Percentiles rank a stretch among this genome's conserved stretches.
These are phyloP conservation scores for Sporothrix inflata DNA, from an alignment of 2,329 filamentous ascomycete species.

Conservation along the genomic window DNA sequence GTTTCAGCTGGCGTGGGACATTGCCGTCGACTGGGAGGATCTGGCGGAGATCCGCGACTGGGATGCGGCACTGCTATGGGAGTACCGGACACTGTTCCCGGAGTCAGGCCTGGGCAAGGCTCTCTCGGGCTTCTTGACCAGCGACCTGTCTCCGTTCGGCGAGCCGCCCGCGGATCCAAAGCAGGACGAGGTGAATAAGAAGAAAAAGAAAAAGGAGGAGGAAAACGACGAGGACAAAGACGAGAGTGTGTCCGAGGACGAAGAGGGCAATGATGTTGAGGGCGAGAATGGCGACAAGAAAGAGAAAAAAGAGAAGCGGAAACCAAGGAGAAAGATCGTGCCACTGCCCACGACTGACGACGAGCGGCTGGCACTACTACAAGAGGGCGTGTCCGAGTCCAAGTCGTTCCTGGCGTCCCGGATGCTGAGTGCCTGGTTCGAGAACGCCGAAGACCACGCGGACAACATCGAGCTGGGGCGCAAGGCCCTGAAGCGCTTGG, in stretches of 20 bases:
- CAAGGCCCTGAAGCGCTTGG: slow-evolving; percentile 67
- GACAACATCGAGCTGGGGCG: slow-evolving; percentile 78
- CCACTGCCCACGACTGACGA: slow-evolving; percentile 66
- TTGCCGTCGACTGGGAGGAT: slow-evolving; percentile 88
- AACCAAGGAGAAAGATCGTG: slow-evolving; percentile 37
- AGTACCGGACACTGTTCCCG: slow-evolving; percentile 84
- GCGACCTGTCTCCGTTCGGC: slow-evolving; percentile 82
- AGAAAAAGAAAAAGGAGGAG: slow-evolving; percentile 30
- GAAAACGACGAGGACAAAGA: neutral
- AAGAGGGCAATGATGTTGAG: neutral
- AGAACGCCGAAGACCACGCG: slow-evolving; percentile 83
- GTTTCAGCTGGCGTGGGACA: slow-evolving; percentile 86
- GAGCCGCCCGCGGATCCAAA: slow-evolving; percentile 31
- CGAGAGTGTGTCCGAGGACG: neutral
- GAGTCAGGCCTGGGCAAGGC: slow-evolving; percentile 81
- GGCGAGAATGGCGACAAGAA: slow-evolving; percentile 37
- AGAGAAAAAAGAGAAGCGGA: neutral
- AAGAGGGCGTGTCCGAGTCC: slow-evolving; percentile 67
- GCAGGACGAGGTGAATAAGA: slow-evolving; percentile 32
- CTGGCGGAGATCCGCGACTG: slow-evolving; percentile 72
- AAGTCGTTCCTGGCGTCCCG: slow-evolving; percentile 82
- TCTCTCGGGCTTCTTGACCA: slow-evolving; percentile 79
- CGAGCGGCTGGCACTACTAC: slow-evolving; percentile 80
- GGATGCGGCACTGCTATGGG: slow-evolving; percentile 75
- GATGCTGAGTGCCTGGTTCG: slow-evolving; percentile 80